Percentiles rank a stretch among this genome's conserved stretches.
Conservation (phyloP, 495 filamentous ascomycete species). For the Talaromyces trachyspermus region DNA sequence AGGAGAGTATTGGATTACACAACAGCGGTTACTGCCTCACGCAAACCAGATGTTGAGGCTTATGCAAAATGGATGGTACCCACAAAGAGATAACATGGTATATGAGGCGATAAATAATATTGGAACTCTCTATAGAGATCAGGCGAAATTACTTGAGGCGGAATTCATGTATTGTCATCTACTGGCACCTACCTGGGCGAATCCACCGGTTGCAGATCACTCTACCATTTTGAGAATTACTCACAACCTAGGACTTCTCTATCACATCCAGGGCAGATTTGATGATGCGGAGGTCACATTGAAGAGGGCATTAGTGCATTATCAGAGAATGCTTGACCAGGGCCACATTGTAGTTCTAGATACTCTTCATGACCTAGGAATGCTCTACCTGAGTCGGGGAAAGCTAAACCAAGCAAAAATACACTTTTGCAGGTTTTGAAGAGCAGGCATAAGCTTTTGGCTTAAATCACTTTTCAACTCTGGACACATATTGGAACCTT, state of each 20-base stretch:
- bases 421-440: too few species aligned
- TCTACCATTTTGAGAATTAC: too few species aligned
- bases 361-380: constrained; percentile 18
- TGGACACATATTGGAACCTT: too few species aligned
- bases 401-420: constrained; percentile 25
- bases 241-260: too few species aligned
- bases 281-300: too few species aligned
- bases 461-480: too few species aligned
- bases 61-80: constrained; percentile 3
- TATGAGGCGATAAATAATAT: constrained; percentile 11
- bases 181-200: background rate
- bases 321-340: constrained; percentile 1
- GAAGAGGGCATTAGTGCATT: too few species aligned
- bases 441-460: too few species aligned
- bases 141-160: constrained; percentile 14
- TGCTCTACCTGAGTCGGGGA: constrained; percentile 25
- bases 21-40: constrained; percentile 33
- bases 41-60: constrained; percentile 15
- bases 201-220: too few species aligned
- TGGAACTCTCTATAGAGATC: constrained; percentile 11
- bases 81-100: constrained; percentile 6
- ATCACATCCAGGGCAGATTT: too few species aligned
- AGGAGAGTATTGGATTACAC: constrained; percentile 18
- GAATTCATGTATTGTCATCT: constrained; percentile 12
- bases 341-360: background rate